Base-by-base conservation (phyloP, 768 basidiomycete species). In the Mycena venus region DNA sequence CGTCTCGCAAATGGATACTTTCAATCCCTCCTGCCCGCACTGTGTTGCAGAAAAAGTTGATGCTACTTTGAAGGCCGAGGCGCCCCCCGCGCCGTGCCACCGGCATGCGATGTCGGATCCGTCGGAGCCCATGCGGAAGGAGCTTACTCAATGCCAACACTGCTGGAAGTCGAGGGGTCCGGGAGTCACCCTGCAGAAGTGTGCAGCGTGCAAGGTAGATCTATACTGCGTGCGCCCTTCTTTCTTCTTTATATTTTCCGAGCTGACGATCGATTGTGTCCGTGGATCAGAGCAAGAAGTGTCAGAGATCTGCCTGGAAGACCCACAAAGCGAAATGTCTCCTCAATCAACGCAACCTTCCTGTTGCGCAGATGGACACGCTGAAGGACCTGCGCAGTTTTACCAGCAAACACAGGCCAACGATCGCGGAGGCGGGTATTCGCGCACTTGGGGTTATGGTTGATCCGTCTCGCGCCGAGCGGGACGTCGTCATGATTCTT, bases 211-310 rank as follows among this genome's bases (percentile, higher is more conserved):
- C 21, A 12, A 42, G 12, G 42, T 58, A 4, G 66, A 58, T 31
- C 4, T 68, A 8, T 68, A 68, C 15, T 68, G 66, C 19, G 66
- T 68, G 31, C 66, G 65, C 19, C n/a, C 6, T 23, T 3, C 11
- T 66, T 21, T 14, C 21, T 12, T 31, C 27, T n/a, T 2, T 42
- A 25, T 58, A 36, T 25, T 29, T 17, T 31, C 42, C 34, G 23
- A 3, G 47, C 47, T 49, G 23, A 55, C 21, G 32, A 29, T 34
- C 17, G 27, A 2, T 4, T 40, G n/a, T 21, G 32, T 21, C 40
- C n/a, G n/a, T n/a, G n/a, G n/a, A n/a, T 21, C 47, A 68, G 58
- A 68, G 68, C 58, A 68, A 60, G n/a, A 32, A 47, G 4, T 68
- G 68, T 8, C 68, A 59, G 44, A 47, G 11, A 32, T n/a, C 56